A percentile compares a stretch with the other conserved stretches of the same genome.
Evolutionary conservation across 257 asterid species (phyloP).

Genomic region (Mitragyna speciosa): DNA sequence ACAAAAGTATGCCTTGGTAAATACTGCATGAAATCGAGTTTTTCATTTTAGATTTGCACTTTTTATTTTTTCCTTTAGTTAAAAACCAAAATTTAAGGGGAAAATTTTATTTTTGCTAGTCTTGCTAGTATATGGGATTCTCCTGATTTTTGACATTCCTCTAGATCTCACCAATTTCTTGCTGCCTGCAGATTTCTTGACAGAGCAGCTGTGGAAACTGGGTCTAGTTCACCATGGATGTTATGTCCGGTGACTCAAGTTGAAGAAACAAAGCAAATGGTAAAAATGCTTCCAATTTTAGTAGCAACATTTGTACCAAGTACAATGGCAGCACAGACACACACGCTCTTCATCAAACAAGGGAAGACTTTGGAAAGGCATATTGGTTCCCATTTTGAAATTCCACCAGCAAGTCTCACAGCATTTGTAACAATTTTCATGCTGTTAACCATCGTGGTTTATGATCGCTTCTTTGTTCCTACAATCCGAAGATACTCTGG

Average conservation of each 20-base stretch:
- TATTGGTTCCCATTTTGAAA: conserved; percentile 51
- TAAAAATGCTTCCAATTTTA: conserved; percentile 69
- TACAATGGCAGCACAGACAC: conserved; percentile 52
- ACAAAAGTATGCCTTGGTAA: no score
- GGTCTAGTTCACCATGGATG: conserved; percentile 40
- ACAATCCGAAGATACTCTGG: conserved; percentile 41
- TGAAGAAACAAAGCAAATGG: conserved; percentile 73
- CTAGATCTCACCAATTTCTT: background rate
- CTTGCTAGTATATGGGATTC: no score
- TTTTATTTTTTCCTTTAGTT: no score
- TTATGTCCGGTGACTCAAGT: conserved; percentile 69
- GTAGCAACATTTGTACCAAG: conserved; percentile 60
- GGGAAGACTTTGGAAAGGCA: conserved; percentile 54
- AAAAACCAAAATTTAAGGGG: no score
- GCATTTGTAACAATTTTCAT: conserved; percentile 66
- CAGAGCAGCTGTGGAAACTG: conserved; percentile 55
- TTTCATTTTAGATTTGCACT: no score
- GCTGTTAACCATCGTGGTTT: conserved; percentile 47
- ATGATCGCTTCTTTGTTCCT: conserved; percentile 60
- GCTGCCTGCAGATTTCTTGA: conserved; percentile 49
- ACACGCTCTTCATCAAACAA: conserved; percentile 68
- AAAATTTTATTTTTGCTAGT: no score
- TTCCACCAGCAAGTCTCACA: conserved; percentile 65
- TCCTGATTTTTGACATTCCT: background rate
- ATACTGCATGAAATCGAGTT: no score